These are phyloP conservation scores for Suillus discolor DNA, from an alignment of 768 basidiomycete species.

Conservation along the genomic window DNA sequence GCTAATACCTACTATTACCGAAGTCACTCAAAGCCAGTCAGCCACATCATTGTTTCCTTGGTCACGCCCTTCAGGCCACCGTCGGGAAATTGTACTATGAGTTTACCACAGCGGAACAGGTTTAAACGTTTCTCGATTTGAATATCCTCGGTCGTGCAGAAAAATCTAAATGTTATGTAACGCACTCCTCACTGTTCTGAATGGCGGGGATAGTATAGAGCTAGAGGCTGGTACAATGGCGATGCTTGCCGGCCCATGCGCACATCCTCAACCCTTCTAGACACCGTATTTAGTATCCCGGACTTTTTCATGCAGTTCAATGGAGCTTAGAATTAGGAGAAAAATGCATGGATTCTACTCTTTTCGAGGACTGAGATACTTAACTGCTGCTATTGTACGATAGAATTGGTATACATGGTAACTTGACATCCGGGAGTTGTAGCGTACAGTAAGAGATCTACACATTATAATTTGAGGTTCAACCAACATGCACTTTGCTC, in stretches of 20 bases:
- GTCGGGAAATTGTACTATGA: background rate
- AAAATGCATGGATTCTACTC: conserved; percentile 40
- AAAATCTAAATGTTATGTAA: background rate
- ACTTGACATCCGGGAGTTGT: conserved; percentile 1
- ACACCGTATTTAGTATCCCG: conserved; percentile 11
- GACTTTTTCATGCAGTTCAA: background rate
- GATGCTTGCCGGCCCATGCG: conserved; percentile 4
- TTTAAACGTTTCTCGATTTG: background rate
- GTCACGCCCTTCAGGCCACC: background rate
- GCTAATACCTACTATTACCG: too few relatives aligned
- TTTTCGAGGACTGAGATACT: conserved; percentile 48
- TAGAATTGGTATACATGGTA: conserved; percentile 27
- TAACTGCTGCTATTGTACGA: conserved; percentile 14
- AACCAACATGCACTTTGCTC: conserved; percentile 59
- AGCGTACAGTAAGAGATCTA: conserved; percentile 12
- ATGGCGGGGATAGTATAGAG: background rate
- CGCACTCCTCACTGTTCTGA: background rate
- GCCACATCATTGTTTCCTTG: background rate
- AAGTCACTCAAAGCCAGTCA: background rate
- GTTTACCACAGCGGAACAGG: background rate
- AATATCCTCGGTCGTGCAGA: background rate
- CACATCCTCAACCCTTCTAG: conserved; percentile 8
- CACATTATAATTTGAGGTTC: conserved; percentile 14
- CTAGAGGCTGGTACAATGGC: conserved; percentile 8
- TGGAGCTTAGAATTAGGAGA: background rate